Evolutionary conservation across 2,329 filamentous ascomycete genomes (phyloP).

Genomic region (Beauveria australis): DNA sequence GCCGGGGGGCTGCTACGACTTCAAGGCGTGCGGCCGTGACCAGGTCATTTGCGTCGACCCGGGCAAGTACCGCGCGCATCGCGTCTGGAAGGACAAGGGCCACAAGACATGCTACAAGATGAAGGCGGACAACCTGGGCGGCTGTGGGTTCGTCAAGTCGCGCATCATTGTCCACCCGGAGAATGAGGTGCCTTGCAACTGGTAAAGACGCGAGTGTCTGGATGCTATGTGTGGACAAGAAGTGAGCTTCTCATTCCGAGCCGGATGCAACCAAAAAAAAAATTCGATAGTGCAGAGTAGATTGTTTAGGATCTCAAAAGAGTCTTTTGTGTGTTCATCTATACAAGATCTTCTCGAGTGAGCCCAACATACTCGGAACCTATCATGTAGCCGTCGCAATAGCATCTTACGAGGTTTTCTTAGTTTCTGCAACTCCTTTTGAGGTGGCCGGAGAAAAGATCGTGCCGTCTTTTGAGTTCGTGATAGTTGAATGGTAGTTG

Average conservation of each 20-base stretch:
- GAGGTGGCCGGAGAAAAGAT: background rate
- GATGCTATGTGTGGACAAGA: background rate
- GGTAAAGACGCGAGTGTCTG: background rate
- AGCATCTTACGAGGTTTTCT: too few relatives aligned
- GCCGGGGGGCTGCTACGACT: constrained; percentile 8
- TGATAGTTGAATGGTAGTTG: background rate
- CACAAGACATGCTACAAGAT: constrained; percentile 13
- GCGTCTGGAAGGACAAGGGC: constrained; percentile 12
- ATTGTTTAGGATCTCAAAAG: background rate
- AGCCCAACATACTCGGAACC: too few relatives aligned
- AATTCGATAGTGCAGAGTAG: background rate
- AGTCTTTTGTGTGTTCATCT: background rate
- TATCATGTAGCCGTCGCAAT: too few relatives aligned
- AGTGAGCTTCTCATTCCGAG: too few relatives aligned
- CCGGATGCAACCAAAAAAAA: too few relatives aligned
- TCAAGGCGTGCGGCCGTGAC: constrained; percentile 4
- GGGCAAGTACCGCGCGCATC: constrained; percentile 10
- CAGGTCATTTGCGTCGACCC: constrained; percentile 13
- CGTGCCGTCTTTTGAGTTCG: background rate
- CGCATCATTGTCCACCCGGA: background rate
- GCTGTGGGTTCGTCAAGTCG: constrained; percentile 7
- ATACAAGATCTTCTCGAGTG: too few relatives aligned
- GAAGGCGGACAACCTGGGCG: background rate
- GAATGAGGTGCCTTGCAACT: constrained; percentile 5
- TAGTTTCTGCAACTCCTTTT: too few relatives aligned